Percentiles rank a stretch among this genome's conserved stretches.
phyloP scores from a whole-genome alignment of 306 rosid species.

The Nissolia schottii region DNA sequence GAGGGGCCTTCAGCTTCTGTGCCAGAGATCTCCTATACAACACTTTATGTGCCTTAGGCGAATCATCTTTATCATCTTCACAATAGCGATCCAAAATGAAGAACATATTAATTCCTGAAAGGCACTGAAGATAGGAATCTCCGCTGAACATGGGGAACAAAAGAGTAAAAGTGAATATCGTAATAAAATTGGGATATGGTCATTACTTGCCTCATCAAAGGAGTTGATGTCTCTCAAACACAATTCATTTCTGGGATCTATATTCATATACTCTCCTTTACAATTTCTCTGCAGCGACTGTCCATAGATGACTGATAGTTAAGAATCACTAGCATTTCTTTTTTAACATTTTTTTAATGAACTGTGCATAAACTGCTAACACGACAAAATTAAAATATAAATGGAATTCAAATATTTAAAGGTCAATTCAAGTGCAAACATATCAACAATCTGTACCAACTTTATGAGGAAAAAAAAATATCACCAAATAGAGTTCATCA shows the following conservation, averaged over 20 bases:
- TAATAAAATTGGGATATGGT: neutral
- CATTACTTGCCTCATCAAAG: slow-evolving; percentile 24
- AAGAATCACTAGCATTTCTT: neutral
- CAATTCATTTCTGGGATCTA: slow-evolving; percentile 30
- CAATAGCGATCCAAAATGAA: slow-evolving; percentile 43
- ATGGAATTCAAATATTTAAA: neutral
- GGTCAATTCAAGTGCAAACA: neutral
- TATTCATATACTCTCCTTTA: slow-evolving; percentile 27
- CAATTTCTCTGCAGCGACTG: slow-evolving; percentile 56
- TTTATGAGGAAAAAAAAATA: neutral
- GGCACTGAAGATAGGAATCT: slow-evolving; percentile 33
- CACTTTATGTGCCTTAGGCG: neutral
- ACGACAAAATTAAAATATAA: neutral
- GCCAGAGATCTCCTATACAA: slow-evolving; percentile 27
- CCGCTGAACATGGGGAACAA: too few species aligned
- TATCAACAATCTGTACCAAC: neutral
- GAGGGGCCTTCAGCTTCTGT: neutral
- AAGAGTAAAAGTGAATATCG: neutral
- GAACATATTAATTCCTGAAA: slow-evolving; percentile 6
- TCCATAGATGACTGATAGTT: neutral
- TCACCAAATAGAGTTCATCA: slow-evolving; percentile 40
- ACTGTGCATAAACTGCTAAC: neutral
- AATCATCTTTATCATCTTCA: neutral
- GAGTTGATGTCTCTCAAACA: slow-evolving; percentile 33
- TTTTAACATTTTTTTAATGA: neutral